These are phyloP conservation scores for Hypoxylon sp. DNA, from an alignment of 2,329 filamentous ascomycete species.

Conservation along the genomic window DNA sequence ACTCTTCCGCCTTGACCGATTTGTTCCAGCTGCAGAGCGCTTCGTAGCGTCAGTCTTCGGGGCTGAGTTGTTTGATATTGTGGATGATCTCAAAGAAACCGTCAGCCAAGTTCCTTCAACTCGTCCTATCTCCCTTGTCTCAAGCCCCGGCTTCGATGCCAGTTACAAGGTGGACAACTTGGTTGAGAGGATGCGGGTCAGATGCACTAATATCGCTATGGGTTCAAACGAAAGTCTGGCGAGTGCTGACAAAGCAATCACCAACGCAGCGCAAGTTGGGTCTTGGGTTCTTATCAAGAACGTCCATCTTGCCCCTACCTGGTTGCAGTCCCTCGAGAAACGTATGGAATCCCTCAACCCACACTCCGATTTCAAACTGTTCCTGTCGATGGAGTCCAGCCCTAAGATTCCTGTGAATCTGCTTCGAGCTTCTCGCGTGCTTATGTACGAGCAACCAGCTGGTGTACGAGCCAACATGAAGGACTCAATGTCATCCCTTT, in stretches of 20 bases:
- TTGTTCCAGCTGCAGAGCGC: constrained; percentile 92
- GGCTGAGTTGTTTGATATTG: constrained; percentile 81
- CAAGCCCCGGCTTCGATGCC: constrained; percentile 95
- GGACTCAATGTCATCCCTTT: constrained; percentile 89
- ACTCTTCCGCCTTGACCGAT: constrained; percentile 93
- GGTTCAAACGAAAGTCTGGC: constrained; percentile 94
- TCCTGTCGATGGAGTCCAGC: constrained; percentile 98
- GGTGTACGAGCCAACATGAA: constrained; percentile 99
- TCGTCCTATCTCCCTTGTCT: constrained; percentile 90
- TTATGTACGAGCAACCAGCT: constrained; percentile 98
- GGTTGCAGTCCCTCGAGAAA: constrained; percentile 98
- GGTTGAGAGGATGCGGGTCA: constrained; percentile 84
- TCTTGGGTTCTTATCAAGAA: constrained; percentile 99
- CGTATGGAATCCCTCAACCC: constrained; percentile 95
- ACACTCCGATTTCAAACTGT: constrained; percentile 91
- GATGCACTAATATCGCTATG: constrained; percentile 98
- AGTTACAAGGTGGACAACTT: constrained; percentile 98
- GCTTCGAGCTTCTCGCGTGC: constrained; percentile 89
- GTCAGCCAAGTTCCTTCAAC: constrained; percentile 86
- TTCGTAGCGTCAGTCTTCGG: constrained; percentile 92
- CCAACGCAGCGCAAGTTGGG: constrained; percentile 89
- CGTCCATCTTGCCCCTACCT: constrained; percentile 94
- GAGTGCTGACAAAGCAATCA: constrained; percentile 95
- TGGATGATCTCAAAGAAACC: constrained; percentile 87
- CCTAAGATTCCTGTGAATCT: constrained; percentile 97